Conservation (phyloP, 106 monocot species). For the Amphibolis antarctica region DNA sequence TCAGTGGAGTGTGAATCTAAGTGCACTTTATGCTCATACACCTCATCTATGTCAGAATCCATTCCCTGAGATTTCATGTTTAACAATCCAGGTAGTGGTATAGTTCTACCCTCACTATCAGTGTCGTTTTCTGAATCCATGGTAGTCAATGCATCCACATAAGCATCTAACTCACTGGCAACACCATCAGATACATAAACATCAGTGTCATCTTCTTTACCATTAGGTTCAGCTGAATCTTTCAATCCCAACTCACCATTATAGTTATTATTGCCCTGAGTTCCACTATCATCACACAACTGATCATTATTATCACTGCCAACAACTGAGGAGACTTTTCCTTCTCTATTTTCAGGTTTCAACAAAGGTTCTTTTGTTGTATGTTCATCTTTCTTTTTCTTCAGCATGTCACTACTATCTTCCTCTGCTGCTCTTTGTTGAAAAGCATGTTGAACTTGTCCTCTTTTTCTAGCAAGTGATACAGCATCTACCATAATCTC, state of each 20-base stretch:
- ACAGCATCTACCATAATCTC: conserved; percentile 23
- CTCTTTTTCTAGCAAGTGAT: conserved; percentile 11
- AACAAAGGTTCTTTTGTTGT: conserved; percentile 8
- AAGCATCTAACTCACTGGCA: conserved; percentile 70
- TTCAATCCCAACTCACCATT: not conserved
- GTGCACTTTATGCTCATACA: conserved; percentile 7
- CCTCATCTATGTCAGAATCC: conserved; percentile 9
- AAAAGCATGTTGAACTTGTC: conserved; percentile 9
- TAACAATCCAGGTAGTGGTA: conserved; percentile 9
- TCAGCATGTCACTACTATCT: conserved; percentile 7
- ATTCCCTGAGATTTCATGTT: conserved; percentile 11
- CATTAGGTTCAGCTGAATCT: conserved; percentile 11
- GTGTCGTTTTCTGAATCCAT: conserved; percentile 64
- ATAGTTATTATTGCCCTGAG: not conserved
- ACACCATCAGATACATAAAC: conserved; percentile 52
- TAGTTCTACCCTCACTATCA: conserved; percentile 37
- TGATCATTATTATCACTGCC: conserved; percentile 8
- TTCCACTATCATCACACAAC: conserved; percentile 5
- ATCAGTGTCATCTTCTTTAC: conserved; percentile 29
- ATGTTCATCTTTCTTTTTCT: conserved; percentile 3
- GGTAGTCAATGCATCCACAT: conserved; percentile 67
- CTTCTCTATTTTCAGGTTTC: conserved; percentile 3
- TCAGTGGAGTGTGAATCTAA: conserved; percentile 13
- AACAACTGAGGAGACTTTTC: not conserved
- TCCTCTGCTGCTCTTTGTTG: conserved; percentile 7